Percentiles rank a stretch among this genome's conserved stretches.
phyloP scores from a whole-genome alignment of 2,329 filamentous ascomycete species.

The Exophiala xenobiotica region DNA sequence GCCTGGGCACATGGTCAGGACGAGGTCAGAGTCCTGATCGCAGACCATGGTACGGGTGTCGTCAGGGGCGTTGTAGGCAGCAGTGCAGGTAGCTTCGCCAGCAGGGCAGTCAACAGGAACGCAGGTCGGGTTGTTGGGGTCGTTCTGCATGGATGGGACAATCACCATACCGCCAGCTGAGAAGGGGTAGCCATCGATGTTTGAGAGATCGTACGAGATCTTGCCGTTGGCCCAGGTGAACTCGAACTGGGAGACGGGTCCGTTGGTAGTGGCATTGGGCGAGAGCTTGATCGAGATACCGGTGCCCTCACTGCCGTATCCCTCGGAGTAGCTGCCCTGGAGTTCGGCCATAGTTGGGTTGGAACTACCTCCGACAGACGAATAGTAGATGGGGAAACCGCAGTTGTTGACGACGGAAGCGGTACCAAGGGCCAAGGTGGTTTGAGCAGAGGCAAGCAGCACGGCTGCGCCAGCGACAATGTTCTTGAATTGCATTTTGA shows the following conservation, averaged over 20 bases:
- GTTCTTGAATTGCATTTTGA: constrained; percentile 38
- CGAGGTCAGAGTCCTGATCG: constrained; percentile 24
- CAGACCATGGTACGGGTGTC: constrained; percentile 32
- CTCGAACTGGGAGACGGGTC: constrained; percentile 42
- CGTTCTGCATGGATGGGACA: constrained; percentile 27
- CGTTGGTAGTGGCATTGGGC: constrained; percentile 36
- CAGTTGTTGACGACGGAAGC: constrained; percentile 44
- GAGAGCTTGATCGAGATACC: constrained; percentile 47
- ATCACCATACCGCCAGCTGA: constrained; percentile 30
- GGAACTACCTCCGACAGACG: constrained; percentile 39
- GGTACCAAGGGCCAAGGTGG: constrained; percentile 38
- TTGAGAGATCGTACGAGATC: constrained; percentile 45
- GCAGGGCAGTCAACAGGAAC: constrained; percentile 28
- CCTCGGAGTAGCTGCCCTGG: constrained; percentile 37
- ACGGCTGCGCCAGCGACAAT: constrained; percentile 32
- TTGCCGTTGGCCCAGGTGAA: constrained; percentile 40
- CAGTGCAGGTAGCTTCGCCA: constrained; percentile 24
- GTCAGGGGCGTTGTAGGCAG: constrained; percentile 31
- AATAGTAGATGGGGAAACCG: constrained; percentile 38
- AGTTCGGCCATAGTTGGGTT: constrained; percentile 36
- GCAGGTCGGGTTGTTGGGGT: constrained; percentile 28
- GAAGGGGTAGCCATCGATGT: constrained; percentile 46
- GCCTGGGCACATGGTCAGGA: constrained; percentile 29
- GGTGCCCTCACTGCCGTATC: constrained; percentile 36
- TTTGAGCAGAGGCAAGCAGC: constrained; percentile 36